These are phyloP conservation scores for Trichoderma endophyticum DNA, from an alignment of 2,329 filamentous ascomycete genomes.

Conservation along the genomic window DNA sequence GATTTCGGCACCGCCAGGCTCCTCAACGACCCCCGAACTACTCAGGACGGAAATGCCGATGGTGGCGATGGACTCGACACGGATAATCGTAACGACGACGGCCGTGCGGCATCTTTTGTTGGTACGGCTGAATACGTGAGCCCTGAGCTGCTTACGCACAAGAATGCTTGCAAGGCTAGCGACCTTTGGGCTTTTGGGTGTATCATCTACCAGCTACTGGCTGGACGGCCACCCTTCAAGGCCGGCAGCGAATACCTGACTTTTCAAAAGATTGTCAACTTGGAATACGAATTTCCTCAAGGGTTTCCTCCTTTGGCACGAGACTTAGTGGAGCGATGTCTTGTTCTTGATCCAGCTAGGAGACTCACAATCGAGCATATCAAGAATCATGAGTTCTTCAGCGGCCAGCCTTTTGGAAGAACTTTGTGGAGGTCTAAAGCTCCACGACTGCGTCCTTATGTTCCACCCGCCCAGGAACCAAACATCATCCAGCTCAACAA, in stretches of 20 bases:
- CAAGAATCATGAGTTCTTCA: slow-evolving; percentile 94
- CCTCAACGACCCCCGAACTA: slow-evolving; percentile 46
- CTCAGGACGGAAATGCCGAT: slow-evolving; percentile 42
- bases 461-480: slow-evolving; percentile 71
- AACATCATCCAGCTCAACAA: slow-evolving; percentile 71
- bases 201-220: slow-evolving; percentile 92
- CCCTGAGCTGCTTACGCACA: slow-evolving; percentile 92
- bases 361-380: slow-evolving; percentile 92
- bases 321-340: slow-evolving; percentile 83
- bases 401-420: slow-evolving; percentile 80
- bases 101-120: slow-evolving; percentile 88
- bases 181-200: slow-evolving; percentile 98
- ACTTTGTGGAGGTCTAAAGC: slow-evolving; percentile 86
- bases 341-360: slow-evolving; percentile 82
- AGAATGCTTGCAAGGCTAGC: slow-evolving; percentile 95
- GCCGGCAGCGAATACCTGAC: slow-evolving; percentile 93
- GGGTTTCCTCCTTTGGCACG: slow-evolving; percentile 83
- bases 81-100: slow-evolving; percentile 47
- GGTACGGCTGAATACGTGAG: slow-evolving; percentile 98
- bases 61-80: slow-evolving; percentile 37
- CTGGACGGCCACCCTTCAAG: slow-evolving; percentile 97
- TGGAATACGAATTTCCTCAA: slow-evolving; percentile 90
- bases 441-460: slow-evolving; percentile 79
- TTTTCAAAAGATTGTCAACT: slow-evolving; percentile 93
- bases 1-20: slow-evolving; percentile 99